These are phyloP conservation scores for Boletus sensibilis DNA, from an alignment of 768 basidiomycete species.

Conservation along the genomic window DNA sequence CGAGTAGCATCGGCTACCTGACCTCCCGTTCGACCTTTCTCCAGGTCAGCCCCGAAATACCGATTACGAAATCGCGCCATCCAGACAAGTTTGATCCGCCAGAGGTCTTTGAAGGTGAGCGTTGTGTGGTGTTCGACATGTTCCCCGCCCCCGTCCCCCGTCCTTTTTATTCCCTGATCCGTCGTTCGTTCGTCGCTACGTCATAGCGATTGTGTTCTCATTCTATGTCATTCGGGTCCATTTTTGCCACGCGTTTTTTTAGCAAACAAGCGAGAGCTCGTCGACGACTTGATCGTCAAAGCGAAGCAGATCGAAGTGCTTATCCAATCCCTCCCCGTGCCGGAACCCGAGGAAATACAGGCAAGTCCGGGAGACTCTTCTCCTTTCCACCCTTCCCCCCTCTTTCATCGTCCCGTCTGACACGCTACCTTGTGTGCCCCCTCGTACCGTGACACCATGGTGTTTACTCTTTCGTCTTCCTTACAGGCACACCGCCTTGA, in stretches of 20 bases:
- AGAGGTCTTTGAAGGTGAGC: slow-evolving; percentile 71
- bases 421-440: not conserved
- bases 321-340: slow-evolving; percentile 74
- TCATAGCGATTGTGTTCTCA: not conserved
- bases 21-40: slow-evolving; percentile 72
- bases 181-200: not conserved
- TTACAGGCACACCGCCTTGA: slow-evolving; percentile 64
- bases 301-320: slow-evolving; percentile 88
- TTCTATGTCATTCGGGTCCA: not conserved
- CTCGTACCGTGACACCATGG: not conserved
- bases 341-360: slow-evolving; percentile 77
- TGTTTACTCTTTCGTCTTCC: not conserved
- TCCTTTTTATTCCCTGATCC: not conserved
- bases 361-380: slow-evolving; percentile 24
- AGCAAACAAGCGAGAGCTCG: slow-evolving; percentile 86
- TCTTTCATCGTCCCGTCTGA: not conserved
- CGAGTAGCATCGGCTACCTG: slow-evolving; percentile 76
- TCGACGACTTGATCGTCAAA: slow-evolving; percentile 77
- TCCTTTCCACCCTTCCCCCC: not conserved
- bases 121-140: not conserved
- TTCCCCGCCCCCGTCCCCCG: not conserved
- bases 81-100: slow-evolving; percentile 69
- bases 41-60: slow-evolving; percentile 75
- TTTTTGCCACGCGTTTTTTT: not conserved
- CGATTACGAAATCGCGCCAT: slow-evolving; percentile 79